Evolutionary conservation across 805 yeast genomes (phyloP), one percentile per base, ranked within the genome.

Genomic region (Lipomyces japonicus): DNA sequence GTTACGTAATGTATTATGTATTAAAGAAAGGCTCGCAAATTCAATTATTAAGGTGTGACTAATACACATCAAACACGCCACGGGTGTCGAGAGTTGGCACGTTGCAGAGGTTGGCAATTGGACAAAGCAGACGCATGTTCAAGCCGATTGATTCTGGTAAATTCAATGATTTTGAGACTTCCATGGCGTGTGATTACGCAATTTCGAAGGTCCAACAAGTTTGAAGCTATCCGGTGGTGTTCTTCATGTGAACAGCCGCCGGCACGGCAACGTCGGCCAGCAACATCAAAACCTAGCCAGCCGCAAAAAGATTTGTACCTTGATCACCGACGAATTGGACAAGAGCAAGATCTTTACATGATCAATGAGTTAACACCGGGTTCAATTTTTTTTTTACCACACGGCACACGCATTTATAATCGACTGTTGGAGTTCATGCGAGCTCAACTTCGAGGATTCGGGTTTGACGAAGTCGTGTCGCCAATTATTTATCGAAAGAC

Each of bases 391-490:
- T 88, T 93, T 61, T 73, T 91, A 35, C 97, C 97, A 0, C 89
- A 88, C 63, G 98, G 98, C 2, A 81, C 97, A 1, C 73, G 91
- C 39, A 76, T 93, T 23, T 86, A 90, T 72, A 86, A 88, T 66
- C 84, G 80, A 57, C 70, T 93, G 52, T 73, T 87, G 12, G 74
- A 74, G 38, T 93, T 89, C 67, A 90, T 93, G 91, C 85, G 87
- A 63, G 70, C 80, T 36, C 96, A 88, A 63, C 95, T 89, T 66
- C 69, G 77, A 19, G 78, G 75, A 53, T 84, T 82, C 60, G 96
- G 95, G 0, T 93, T 89, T 63, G 81, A 86, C 51, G 97, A 93
- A 68, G 97, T 93, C 4, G 79, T 91, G 24, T 86, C 96, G 0
- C 98, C 98, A 1, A 74, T 91, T 58, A 84, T 93, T 12, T 93